These are phyloP conservation scores for Larix kaempferi DNA, from an alignment of 75 land plant species.

Conservation along the genomic window DNA sequence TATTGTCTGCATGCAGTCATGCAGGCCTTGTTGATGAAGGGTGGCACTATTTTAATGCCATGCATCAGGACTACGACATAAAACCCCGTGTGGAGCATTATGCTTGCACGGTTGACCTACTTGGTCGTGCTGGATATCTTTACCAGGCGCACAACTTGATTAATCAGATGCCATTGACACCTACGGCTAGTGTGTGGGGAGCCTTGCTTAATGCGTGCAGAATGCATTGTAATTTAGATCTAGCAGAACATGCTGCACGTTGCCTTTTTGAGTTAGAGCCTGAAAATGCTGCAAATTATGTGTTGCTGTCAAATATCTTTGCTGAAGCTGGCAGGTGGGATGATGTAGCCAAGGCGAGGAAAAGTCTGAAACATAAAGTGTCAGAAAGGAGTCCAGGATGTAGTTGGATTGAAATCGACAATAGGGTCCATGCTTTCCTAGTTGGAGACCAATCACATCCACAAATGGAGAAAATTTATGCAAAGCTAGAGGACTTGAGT, in stretches of 20 bases:
- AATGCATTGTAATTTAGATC: slow-evolving; percentile 34
- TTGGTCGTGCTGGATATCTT: slow-evolving; percentile 41
- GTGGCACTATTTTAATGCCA: slow-evolving; percentile 17
- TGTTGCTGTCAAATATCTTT: slow-evolving; percentile 46
- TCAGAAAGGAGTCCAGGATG: slow-evolving; percentile 38
- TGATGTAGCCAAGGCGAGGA: slow-evolving; percentile 28
- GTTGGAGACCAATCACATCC: slow-evolving; percentile 22
- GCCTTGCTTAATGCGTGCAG: slow-evolving; percentile 39
- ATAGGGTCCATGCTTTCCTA: slow-evolving; percentile 26
- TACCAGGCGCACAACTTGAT: slow-evolving; percentile 32
- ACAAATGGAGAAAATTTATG: slow-evolving; percentile 12
- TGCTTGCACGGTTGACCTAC: slow-evolving; percentile 55
- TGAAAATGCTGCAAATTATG: slow-evolving; percentile 40
- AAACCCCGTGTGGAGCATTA: slow-evolving; percentile 49
- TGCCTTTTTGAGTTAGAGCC: slow-evolving; percentile 36
- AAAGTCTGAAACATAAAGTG: slow-evolving; percentile 10
- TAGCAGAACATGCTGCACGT: slow-evolving; percentile 39
- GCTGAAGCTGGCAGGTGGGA: slow-evolving; percentile 36
- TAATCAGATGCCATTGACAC: slow-evolving; percentile 36
- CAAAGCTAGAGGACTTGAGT: slow-evolving; percentile 4
- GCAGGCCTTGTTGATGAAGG: slow-evolving; percentile 53
- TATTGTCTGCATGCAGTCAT: slow-evolving; percentile 59
- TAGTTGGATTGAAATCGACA: slow-evolving; percentile 48
- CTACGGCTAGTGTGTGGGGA: slow-evolving; percentile 57
- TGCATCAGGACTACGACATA: slow-evolving; percentile 21